Conservation (phyloP, 2,329 filamentous ascomycete genomes). For the Rhinocladiella mackenziei region DNA sequence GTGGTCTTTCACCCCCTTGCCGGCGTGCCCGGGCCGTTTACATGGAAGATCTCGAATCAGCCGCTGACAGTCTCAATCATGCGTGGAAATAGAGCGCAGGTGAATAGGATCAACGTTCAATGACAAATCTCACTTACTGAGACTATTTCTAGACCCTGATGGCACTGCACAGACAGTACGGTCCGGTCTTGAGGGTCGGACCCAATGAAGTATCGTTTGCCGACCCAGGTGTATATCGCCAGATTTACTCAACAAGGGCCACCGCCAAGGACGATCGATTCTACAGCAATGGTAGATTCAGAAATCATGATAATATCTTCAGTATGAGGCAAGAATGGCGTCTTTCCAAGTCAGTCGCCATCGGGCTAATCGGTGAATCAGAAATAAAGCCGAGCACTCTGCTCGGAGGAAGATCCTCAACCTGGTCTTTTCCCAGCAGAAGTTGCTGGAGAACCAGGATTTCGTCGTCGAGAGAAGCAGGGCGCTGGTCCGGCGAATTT, state of each 20-base stretch:
- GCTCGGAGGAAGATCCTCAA: slow-evolving; percentile 4
- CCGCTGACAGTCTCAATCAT: neutral
- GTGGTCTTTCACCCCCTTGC: neutral
- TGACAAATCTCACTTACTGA: neutral
- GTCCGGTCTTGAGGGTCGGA: neutral
- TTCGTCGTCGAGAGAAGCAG: neutral
- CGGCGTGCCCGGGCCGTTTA: neutral
- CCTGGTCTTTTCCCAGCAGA: neutral
- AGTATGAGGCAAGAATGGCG: neutral
- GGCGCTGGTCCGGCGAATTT: neutral
- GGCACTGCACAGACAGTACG: neutral
- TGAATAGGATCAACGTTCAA: neutral
- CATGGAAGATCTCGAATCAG: neutral
- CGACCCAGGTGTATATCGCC: neutral
- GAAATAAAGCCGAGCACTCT: slow-evolving; percentile 1
- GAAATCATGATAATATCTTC: neutral
- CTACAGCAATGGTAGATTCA: neutral
- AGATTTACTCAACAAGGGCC: neutral
- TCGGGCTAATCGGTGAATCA: neutral
- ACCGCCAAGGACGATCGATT: neutral
- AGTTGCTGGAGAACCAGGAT: neutral
- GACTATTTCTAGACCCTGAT: neutral
- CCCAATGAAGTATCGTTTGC: neutral
- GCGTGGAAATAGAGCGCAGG: neutral
- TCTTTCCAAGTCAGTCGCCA: neutral